A percentile compares a stretch with the other conserved stretches of the same genome.
Conservation (phyloP, 2,329 filamentous ascomycete genomes). For the Colletotrichum chlorophyti region DNA sequence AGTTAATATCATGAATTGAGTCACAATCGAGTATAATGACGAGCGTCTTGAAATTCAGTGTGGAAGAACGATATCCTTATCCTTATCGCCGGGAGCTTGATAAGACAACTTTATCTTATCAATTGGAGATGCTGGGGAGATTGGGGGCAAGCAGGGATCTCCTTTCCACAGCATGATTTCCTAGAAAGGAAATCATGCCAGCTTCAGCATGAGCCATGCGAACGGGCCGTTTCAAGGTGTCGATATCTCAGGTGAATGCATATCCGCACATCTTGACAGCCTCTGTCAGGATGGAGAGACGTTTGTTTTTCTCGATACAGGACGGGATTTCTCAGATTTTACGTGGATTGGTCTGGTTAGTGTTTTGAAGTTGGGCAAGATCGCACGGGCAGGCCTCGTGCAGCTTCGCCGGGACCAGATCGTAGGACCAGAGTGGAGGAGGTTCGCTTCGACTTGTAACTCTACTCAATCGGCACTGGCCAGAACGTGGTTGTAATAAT, state of each 20-base stretch:
- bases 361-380: slow-evolving; percentile 58
- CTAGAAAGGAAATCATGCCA: no score
- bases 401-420: slow-evolving; percentile 52
- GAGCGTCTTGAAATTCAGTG: slow-evolving; percentile 11
- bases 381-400: slow-evolving; percentile 59
- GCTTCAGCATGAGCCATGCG: no score
- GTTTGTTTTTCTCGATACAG: no score
- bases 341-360: not conserved
- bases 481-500: no score
- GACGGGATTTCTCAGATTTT: no score
- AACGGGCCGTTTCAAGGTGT: no score
- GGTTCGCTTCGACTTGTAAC: slow-evolving; percentile 57
- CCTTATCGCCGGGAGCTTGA: not conserved
- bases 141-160: not conserved
- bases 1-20: not conserved
- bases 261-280: no score
- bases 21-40: not conserved
- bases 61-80: slow-evolving; percentile 21
- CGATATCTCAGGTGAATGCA: no score
- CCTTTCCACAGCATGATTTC: not conserved
- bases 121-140: no score
- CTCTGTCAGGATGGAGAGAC: no score
- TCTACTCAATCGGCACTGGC: slow-evolving; percentile 61
- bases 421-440: no score
- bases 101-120: slow-evolving; percentile 23